Conservation (phyloP, 345 rosid species). For the Triadica sebifera region DNA sequence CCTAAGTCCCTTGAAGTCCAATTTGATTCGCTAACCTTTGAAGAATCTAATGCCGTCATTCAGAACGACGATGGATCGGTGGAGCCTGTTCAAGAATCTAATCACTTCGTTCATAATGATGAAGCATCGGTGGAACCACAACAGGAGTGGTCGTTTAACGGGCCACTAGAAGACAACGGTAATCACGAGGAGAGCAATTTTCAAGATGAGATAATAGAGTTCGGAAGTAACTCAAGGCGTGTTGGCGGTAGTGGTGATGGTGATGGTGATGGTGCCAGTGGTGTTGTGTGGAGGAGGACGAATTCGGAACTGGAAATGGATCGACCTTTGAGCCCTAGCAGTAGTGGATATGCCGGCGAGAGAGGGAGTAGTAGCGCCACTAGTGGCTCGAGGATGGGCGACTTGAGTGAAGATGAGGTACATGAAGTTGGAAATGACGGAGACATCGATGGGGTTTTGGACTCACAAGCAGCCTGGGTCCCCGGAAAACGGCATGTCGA, state of each 20-base stretch:
- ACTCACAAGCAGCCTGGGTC: conserved; percentile 55
- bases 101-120: not conserved
- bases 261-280: conserved; percentile 15
- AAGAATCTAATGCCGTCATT: conserved; percentile 1
- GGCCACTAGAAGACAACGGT: conserved; percentile 14
- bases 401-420: conserved; percentile 58
- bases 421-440: conserved; percentile 43
- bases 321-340: conserved; percentile 68
- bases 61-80: not conserved
- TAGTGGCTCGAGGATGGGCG: conserved; percentile 44
- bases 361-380: conserved; percentile 81
- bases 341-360: conserved; percentile 93
- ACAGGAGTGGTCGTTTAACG: conserved; percentile 6
- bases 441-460: conserved; percentile 30
- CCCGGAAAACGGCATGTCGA: conserved; percentile 84
- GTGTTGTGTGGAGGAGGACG: conserved; percentile 34
- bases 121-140: not conserved
- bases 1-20: conserved; percentile 16
- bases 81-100: not conserved
- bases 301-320: conserved; percentile 60
- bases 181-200: not conserved
- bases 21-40: conserved; percentile 17
- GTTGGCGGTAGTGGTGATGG: not conserved
- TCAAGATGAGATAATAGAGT: not conserved
- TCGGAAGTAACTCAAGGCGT: not conserved